These are phyloP conservation scores for Russula earlei DNA, from an alignment of 768 basidiomycete genomes.

Conservation along the genomic window DNA sequence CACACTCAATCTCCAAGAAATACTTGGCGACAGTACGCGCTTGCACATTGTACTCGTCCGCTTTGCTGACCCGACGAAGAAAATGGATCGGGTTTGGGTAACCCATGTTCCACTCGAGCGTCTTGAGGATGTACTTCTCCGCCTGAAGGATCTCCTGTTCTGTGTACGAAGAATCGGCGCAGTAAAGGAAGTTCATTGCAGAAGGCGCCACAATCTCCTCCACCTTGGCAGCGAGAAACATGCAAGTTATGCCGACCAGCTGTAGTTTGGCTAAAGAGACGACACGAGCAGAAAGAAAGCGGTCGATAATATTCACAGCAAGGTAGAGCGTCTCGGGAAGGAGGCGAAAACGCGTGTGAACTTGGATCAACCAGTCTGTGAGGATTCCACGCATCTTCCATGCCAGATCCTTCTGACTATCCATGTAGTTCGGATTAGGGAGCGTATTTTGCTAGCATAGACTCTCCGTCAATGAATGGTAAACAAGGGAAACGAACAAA, in stretches of 20 bases:
- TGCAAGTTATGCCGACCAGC: conserved; percentile 79
- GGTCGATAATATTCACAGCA: conserved; percentile 71
- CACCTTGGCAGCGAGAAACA: conserved; percentile 85
- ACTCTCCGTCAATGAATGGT: not conserved
- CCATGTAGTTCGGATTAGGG: conserved; percentile 82
- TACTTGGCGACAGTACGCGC: conserved; percentile 86
- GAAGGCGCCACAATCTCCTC: conserved; percentile 90
- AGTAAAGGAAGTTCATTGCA: conserved; percentile 67
- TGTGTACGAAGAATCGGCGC: conserved; percentile 69
- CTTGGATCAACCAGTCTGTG: conserved; percentile 89
- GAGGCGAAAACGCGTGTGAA: conserved; percentile 78
- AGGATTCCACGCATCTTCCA: conserved; percentile 88
- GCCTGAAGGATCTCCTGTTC: conserved; percentile 80
- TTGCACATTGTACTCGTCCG: conserved; percentile 82
- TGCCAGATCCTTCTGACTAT: conserved; percentile 67
- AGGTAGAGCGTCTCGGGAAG: conserved; percentile 89
- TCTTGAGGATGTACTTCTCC: conserved; percentile 80
- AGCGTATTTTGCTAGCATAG: conserved; percentile 57
- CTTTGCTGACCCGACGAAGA: conserved; percentile 84
- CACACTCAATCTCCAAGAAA: conserved; percentile 73
- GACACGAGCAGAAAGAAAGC: conserved; percentile 50
- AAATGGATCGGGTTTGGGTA: conserved; percentile 87
- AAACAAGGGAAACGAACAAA: conserved; percentile 10
- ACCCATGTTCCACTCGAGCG: conserved; percentile 76
- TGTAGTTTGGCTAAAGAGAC: conserved; percentile 55